Evolutionary conservation across 2,329 filamentous ascomycete species (phyloP), one percentile per base, ranked within the genome.

Genomic region (Thermomyces lanuginosus): DNA sequence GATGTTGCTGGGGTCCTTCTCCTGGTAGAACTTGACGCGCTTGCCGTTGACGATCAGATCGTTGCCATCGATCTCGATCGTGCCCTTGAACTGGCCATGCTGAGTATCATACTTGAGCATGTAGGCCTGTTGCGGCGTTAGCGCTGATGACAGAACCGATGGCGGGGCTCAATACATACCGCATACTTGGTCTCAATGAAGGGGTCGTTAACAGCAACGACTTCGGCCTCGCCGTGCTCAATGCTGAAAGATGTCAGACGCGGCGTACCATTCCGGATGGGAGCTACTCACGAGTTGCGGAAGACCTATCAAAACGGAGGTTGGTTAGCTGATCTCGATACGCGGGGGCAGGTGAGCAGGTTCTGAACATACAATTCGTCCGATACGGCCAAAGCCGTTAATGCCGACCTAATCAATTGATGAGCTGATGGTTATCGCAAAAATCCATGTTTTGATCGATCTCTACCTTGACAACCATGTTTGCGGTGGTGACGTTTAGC

Each of bases 371-470:
- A 63, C 72, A 61, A 98, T 93, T 61, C 89, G 80, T 55, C 89
- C 89, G 64, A 98, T 98, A 64, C 89, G 84, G 68, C 89, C 89
- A 71, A 98, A 98, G 63, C 89, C 86, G 78, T 93, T 95, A 77
- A 92, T 93, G 61, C 83, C 83, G 58, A 91, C 81, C 74, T 91
- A 72, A 57, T 66, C 58, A 55, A 8, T 19, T 6, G 61, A 68
- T 69, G 39, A 48, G 66, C 46, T 42, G 48, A 12, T 25, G 5
- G 8, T 14, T n/a, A n/a, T n/a, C n/a, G n/a, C n/a, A n/a, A n/a
- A n/a, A n/a, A n/a, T n/a, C 16, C 10, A 9, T 22, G 10, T 27
- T 14, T 11, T 22, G 12, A 6, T 26, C 9, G 32, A 22, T 25
- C 24, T 17, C 22, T 47, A 49, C 45, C 47, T 50, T 45, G 33